A percentile compares a stretch with the other conserved stretches of the same genome.
Conservation (phyloP, 768 basidiomycete genomes). For the Lactarius tabidus region DNA sequence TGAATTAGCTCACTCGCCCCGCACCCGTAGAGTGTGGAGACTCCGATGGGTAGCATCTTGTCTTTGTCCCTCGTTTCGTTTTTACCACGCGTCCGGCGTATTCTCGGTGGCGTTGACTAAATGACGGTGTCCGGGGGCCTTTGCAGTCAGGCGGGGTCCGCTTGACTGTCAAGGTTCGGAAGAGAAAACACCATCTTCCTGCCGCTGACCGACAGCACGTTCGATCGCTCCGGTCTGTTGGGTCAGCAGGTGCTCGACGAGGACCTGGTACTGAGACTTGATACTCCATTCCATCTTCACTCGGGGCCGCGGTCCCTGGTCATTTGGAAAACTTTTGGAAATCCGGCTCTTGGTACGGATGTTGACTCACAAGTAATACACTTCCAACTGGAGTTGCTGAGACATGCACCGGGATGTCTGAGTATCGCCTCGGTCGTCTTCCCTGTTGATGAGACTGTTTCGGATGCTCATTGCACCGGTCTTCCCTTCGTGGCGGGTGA, state of each 20-base stretch:
- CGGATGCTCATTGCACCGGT: background rate
- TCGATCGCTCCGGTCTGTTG: constrained; percentile 13
- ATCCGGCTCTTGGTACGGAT: background rate
- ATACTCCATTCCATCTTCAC: background rate
- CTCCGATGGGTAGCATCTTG: background rate
- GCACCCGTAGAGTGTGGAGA: background rate
- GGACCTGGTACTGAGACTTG: background rate
- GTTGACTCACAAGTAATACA: background rate
- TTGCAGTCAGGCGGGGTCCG: background rate
- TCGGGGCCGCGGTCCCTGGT: background rate
- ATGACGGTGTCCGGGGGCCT: background rate
- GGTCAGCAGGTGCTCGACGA: constrained; percentile 1
- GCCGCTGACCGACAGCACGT: background rate
- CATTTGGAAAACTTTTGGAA: background rate
- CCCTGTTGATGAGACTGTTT: background rate
- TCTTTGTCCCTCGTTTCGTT: background rate
- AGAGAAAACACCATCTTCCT: background rate
- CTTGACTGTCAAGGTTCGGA: background rate
- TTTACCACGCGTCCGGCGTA: background rate
- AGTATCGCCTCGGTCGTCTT: background rate
- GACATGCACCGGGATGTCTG: background rate
- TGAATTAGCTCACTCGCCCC: background rate
- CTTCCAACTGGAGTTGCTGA: background rate
- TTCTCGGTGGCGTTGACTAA: background rate
- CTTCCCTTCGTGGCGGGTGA: background rate